Conservation (phyloP, 129 eudicot genomes). For the Chrysanthemum makinoi region DNA sequence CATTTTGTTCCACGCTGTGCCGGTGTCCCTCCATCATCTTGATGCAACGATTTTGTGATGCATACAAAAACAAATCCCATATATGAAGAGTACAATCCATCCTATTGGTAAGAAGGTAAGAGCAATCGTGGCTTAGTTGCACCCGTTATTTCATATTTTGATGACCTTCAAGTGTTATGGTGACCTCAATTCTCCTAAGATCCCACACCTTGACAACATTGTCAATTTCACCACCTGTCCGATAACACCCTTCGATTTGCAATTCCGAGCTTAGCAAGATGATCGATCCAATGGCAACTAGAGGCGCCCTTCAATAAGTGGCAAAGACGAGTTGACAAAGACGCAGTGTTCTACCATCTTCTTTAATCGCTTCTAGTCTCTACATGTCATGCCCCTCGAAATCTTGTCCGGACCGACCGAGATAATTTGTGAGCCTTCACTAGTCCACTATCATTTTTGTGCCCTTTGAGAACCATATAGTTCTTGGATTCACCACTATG, state of each 20-base stretch:
- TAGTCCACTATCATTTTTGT: constrained; percentile 89
- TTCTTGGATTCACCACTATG: constrained; percentile 89
- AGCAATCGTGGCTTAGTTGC: constrained; percentile 90
- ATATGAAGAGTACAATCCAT: constrained; percentile 82
- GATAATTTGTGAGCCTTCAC: constrained; percentile 76
- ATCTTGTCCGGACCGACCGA: constrained; percentile 94
- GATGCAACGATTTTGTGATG: constrained; percentile 91
- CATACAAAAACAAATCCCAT: constrained; percentile 97
- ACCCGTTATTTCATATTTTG: constrained; percentile 89
- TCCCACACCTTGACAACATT: constrained; percentile 92
- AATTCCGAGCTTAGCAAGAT: too few species aligned
- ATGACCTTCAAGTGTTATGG: constrained; percentile 92
- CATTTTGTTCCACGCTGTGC: constrained; percentile 86
- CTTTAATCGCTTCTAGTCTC: constrained; percentile 88
- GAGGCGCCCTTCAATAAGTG: constrained; percentile 94
- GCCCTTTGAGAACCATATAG: constrained; percentile 88
- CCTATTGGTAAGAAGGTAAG: constrained; percentile 86
- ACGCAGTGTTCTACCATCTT: constrained; percentile 86
- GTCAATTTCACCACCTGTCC: constrained; percentile 95
- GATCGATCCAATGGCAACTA: constrained; percentile 94
- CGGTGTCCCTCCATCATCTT: constrained; percentile 91
- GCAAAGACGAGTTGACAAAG: constrained; percentile 87
- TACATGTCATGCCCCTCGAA: constrained; percentile 97
- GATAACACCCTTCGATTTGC: too few species aligned
- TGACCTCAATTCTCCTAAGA: constrained; percentile 74